phyloP scores from a whole-genome alignment of 805 yeast species.

The Pichia paraexigua region DNA sequence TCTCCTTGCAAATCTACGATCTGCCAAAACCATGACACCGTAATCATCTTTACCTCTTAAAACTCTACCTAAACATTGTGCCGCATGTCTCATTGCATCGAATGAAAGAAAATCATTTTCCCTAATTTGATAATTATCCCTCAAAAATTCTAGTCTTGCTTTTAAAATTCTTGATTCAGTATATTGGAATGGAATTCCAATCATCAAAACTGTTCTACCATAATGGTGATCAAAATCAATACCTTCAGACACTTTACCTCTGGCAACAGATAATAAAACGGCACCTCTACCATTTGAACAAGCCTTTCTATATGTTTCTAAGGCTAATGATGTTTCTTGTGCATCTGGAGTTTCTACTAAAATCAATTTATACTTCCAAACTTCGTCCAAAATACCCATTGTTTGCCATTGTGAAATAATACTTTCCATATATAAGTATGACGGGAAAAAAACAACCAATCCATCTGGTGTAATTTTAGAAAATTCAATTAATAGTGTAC shows the following conservation, averaged over 20 bases:
- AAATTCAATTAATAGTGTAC: constrained; percentile 84
- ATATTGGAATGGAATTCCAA: constrained; percentile 98
- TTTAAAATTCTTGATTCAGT: constrained; percentile 94
- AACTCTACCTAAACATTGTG: constrained; percentile 96
- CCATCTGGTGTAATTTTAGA: constrained; percentile 97
- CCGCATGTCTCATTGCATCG: constrained; percentile 99
- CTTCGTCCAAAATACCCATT: constrained; percentile 97
- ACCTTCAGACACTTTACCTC: constrained; percentile 98
- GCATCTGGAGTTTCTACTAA: constrained; percentile 98
- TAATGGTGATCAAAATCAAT: constrained; percentile 98
- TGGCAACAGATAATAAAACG: constrained; percentile 89
- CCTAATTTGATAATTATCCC: constrained; percentile 87
- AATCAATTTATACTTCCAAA: constrained; percentile 94
- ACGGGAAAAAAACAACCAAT: constrained; percentile 94
- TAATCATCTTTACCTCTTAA: constrained; percentile 97
- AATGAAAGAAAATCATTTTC: constrained; percentile 93
- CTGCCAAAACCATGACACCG: constrained; percentile 98
- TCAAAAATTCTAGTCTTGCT: constrained; percentile 85
- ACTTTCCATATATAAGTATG: constrained; percentile 95
- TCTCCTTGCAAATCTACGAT: constrained; percentile 82
- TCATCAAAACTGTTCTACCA: constrained; percentile 96
- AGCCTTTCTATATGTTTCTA: constrained; percentile 93
- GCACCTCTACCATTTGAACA: constrained; percentile 98
- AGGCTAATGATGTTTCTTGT: constrained; percentile 91
- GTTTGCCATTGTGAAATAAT: constrained; percentile 98